Evolutionary conservation across 768 basidiomycete genomes (phyloP), one percentile per base, ranked within the genome.

Genomic region (Phaeotremella skinneri): DNA sequence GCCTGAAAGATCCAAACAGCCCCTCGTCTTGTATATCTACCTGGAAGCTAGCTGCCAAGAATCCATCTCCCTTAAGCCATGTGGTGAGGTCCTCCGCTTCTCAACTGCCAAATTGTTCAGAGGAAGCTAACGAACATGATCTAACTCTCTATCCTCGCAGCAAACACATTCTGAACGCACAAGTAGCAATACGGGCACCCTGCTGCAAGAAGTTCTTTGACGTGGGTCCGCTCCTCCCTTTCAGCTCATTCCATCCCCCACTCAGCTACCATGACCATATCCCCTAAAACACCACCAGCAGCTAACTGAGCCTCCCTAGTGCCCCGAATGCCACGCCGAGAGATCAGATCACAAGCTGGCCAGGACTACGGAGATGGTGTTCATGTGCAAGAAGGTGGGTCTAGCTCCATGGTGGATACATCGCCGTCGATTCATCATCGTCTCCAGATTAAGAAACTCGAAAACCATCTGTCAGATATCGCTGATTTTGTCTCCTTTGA

Each of bases 131-230:
- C 11, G 47, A 23, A 29, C 11, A 20, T 20, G 43, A 25, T 20
- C 45, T 16, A 42, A 47, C 9, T 34, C 55, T 55, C 49, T 51
- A 21, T 2, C 23, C 20, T 16, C 47, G 1, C 78, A 96, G 92
- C 80, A 94, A 94, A 82, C 96, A 98, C 73, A 83, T 99, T 61
- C 80, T 99, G 50, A 99, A 99, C 78, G 90, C 90, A 0, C 94
- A 98, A 79, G 96, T 96, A 23, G 83, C 93, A 34, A 90, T 99
- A 67, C 87, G 94, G 26, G 91, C 94, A 3, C 92, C 93, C 2
- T 98, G 96, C 79, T 98, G 96, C 84, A 89, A 90, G 77, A 87
- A 86, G 69, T 99, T 94, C 93, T 98, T 85, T 73, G 96, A 99
- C 55, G 80, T 79, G 49, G 67, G 79, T 72, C 30, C 32, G 7